Evolutionary conservation across 2,329 filamentous ascomycete genomes (phyloP).

Genomic region (Fusarium sp.): DNA sequence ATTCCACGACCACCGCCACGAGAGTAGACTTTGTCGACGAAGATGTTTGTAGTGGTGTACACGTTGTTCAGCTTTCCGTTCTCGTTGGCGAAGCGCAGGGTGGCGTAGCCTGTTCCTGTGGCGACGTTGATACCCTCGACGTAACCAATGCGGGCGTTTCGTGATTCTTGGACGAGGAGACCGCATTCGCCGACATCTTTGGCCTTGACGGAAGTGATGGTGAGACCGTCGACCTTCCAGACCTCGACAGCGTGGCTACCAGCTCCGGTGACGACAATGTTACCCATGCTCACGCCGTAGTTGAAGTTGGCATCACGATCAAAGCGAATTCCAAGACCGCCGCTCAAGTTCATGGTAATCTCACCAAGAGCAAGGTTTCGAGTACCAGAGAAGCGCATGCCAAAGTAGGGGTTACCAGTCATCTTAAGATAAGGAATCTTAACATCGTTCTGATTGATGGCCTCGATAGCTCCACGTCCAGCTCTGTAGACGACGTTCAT

Average conservation of each 20-base stretch:
- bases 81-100: slow-evolving; percentile 67
- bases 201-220: slow-evolving; percentile 63
- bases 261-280: slow-evolving; percentile 63
- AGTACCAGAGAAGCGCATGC: slow-evolving; percentile 65
- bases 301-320: slow-evolving; percentile 65
- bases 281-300: slow-evolving; percentile 64
- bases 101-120: slow-evolving; percentile 64
- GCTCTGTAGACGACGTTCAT: slow-evolving; percentile 57
- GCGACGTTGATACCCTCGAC: slow-evolving; percentile 68
- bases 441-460: slow-evolving; percentile 59
- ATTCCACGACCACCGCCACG: slow-evolving; percentile 67
- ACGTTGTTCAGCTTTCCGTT: slow-evolving; percentile 63
- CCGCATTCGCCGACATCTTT: slow-evolving; percentile 66
- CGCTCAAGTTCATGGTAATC: slow-evolving; percentile 65
- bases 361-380: slow-evolving; percentile 59
- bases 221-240: slow-evolving; percentile 68
- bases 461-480: slow-evolving; percentile 66
- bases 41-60: slow-evolving; percentile 63
- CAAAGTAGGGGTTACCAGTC: slow-evolving; percentile 69
- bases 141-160: slow-evolving; percentile 62
- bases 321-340: slow-evolving; percentile 67
- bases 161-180: slow-evolving; percentile 64
- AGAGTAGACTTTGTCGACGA: slow-evolving; percentile 63
- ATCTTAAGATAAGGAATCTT: slow-evolving; percentile 67
- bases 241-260: slow-evolving; percentile 68